A percentile compares a stretch with the other conserved stretches of the same genome.
phyloP scores from a whole-genome alignment of 768 basidiomycete species.

The Xerocomellus chrysenteron region DNA sequence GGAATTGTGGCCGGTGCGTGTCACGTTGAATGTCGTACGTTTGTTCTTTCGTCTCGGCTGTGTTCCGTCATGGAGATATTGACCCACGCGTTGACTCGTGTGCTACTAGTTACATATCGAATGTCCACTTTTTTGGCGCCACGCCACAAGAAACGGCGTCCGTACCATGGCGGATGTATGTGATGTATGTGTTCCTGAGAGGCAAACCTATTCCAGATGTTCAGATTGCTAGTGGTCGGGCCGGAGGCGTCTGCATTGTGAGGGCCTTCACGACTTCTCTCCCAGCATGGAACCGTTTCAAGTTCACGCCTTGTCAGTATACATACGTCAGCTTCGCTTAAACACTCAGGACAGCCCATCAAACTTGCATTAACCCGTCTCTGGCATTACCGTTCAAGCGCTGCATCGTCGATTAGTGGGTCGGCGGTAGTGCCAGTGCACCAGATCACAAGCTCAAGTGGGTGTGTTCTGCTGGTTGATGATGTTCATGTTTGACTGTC shows the following conservation, averaged over 20 bases:
- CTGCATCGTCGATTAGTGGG: conserved; percentile 97
- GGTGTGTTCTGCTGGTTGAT: conserved; percentile 25
- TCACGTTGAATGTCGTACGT: conserved; percentile 77
- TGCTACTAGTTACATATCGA: conserved; percentile 43
- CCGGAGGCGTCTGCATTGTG: conserved; percentile 34
- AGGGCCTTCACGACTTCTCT: no score
- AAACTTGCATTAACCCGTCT: no score
- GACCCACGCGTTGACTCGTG: neutral
- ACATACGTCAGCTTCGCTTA: no score
- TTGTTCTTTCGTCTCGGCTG: neutral
- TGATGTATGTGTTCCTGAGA: conserved; percentile 62
- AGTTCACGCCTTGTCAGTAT: no score
- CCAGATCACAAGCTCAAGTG: conserved; percentile 85
- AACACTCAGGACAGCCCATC: no score
- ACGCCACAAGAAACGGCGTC: conserved; percentile 69
- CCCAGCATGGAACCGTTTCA: no score
- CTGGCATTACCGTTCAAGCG: conserved; percentile 30
- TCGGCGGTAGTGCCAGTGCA: conserved; percentile 73
- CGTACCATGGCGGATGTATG: conserved; percentile 55
- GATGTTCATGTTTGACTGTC: neutral
- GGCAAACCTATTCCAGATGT: conserved; percentile 53
- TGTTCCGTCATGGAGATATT: neutral
- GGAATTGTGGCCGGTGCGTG: conserved; percentile 74
- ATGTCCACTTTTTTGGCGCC: conserved; percentile 72
- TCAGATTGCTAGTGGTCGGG: conserved; percentile 54